Percentiles rank a stretch among this genome's conserved stretches.
Conservation (phyloP, 805 yeast species). For the Saccharomycodes ludwigii region DNA sequence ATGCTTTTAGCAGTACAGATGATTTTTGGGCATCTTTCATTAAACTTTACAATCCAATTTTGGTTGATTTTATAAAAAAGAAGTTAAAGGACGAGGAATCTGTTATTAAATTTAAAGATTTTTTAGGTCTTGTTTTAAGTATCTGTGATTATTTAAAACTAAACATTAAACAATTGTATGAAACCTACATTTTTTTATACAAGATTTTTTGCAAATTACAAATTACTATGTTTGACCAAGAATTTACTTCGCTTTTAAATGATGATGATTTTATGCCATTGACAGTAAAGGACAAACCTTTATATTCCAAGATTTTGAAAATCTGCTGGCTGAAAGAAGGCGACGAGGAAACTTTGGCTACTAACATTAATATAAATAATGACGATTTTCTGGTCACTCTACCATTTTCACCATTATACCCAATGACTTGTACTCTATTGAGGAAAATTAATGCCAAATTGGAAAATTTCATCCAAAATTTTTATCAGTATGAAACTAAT, state of each 20-base stretch:
- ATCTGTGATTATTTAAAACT: slow-evolving; percentile 64
- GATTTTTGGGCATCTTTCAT: slow-evolving; percentile 69
- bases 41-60: slow-evolving; percentile 45
- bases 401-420: slow-evolving; percentile 83
- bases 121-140: slow-evolving; percentile 60
- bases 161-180: slow-evolving; percentile 46
- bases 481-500: slow-evolving; percentile 48
- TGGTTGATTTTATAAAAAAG: slow-evolving; percentile 34
- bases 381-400: slow-evolving; percentile 44
- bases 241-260: slow-evolving; percentile 50
- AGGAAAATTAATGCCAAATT: slow-evolving; percentile 53
- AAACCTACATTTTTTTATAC: slow-evolving; percentile 46
- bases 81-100: slow-evolving; percentile 31
- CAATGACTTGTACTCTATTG: slow-evolving; percentile 70
- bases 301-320: slow-evolving; percentile 50
- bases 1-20: slow-evolving; percentile 38
- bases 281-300: slow-evolving; percentile 43
- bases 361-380: slow-evolving; percentile 8
- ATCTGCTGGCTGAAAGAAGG: slow-evolving; percentile 59
- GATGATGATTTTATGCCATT: slow-evolving; percentile 88
- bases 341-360: slow-evolving; percentile 27
- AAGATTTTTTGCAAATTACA: slow-evolving; percentile 46
- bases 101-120: slow-evolving; percentile 43
- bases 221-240: slow-evolving; percentile 41
- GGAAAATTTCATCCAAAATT: slow-evolving; percentile 52